phyloP scores from a whole-genome alignment of 352 stramenopile genomes.

The Plasmopara muralis region DNA sequence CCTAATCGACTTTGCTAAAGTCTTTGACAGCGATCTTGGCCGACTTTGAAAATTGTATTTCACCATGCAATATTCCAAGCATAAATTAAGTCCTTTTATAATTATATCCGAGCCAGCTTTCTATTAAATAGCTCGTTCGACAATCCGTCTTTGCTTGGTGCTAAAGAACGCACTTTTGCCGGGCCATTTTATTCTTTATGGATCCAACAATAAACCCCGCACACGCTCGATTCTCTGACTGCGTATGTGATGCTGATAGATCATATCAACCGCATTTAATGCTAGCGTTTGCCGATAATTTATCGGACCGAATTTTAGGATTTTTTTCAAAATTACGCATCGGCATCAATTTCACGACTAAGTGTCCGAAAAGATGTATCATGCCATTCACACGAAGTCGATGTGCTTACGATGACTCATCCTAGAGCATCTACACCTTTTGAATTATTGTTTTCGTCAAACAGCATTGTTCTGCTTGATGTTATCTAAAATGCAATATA shows the following conservation, averaged over 20 bases:
- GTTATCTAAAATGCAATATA: background rate
- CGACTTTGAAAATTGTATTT: slow-evolving; percentile 6
- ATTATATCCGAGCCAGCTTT: slow-evolving; percentile 5
- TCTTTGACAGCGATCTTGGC: background rate
- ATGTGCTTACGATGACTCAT: background rate
- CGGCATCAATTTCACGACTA: slow-evolving; percentile 1
- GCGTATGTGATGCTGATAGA: background rate
- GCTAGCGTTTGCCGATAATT: slow-evolving; percentile 11
- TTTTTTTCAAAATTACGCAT: background rate
- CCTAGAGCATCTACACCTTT: background rate
- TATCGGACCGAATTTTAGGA: slow-evolving; percentile 1
- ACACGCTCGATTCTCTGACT: background rate
- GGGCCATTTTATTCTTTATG: slow-evolving; percentile 8
- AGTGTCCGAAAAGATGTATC: slow-evolving; percentile 5
- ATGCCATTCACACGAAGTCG: background rate
- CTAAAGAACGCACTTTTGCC: slow-evolving; percentile 12
- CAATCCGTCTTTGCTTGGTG: slow-evolving; percentile 5
- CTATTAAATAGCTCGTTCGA: slow-evolving; percentile 7
- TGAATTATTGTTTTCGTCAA: background rate
- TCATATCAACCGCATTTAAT: background rate
- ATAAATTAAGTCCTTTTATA: slow-evolving; percentile 8
- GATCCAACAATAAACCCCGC: slow-evolving; percentile 9
- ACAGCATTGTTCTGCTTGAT: background rate
- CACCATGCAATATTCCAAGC: slow-evolving; percentile 4
- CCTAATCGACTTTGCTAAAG: slow-evolving; percentile 9